These are phyloP conservation scores for Chernovozyma aurita DNA, from an alignment of 1,139 yeast genomes.

Conservation along the genomic window DNA sequence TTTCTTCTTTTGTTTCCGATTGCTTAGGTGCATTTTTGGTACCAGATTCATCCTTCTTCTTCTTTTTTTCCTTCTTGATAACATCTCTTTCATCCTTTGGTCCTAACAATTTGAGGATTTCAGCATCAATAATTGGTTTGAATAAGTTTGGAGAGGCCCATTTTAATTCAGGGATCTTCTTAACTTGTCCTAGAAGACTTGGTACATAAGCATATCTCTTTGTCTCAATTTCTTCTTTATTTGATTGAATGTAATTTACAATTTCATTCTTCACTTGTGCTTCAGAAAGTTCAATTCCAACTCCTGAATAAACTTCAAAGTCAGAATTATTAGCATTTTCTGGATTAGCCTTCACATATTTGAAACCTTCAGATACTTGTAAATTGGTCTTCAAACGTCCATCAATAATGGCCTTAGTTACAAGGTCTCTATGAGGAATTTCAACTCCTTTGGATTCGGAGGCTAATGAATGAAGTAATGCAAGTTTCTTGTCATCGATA, in stretches of 20 bases:
- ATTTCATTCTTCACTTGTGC: conserved; percentile 62
- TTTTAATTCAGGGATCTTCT: conserved; percentile 67
- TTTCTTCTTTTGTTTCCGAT: conserved; percentile 28
- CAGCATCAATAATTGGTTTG: conserved; percentile 81
- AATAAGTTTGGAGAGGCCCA: conserved; percentile 90
- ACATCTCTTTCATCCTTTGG: conserved; percentile 96
- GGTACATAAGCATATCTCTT: conserved; percentile 80
- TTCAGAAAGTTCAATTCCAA: conserved; percentile 68
- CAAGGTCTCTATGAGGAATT: conserved; percentile 39
- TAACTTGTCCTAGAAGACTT: conserved; percentile 68
- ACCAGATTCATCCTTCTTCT: conserved; percentile 19
- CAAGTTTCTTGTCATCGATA: conserved; percentile 46
- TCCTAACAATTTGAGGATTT: conserved; percentile 67
- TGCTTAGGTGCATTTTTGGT: conserved; percentile 18
- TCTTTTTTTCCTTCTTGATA: conserved; percentile 72
- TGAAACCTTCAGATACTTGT: conserved; percentile 79
- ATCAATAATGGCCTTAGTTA: conserved; percentile 58
- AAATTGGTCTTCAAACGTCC: conserved; percentile 62
- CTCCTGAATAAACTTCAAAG: conserved; percentile 68
- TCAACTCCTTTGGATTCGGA: conserved; percentile 51
- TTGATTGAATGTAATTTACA: conserved; percentile 50
- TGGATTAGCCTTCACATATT: conserved; percentile 54
- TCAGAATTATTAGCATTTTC: conserved; percentile 35
- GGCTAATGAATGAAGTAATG: conserved; percentile 75
- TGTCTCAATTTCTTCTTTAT: conserved; percentile 55